Base-by-base conservation (phyloP, 1,139 yeast genomes). In the Hansenula anomala region DNA sequence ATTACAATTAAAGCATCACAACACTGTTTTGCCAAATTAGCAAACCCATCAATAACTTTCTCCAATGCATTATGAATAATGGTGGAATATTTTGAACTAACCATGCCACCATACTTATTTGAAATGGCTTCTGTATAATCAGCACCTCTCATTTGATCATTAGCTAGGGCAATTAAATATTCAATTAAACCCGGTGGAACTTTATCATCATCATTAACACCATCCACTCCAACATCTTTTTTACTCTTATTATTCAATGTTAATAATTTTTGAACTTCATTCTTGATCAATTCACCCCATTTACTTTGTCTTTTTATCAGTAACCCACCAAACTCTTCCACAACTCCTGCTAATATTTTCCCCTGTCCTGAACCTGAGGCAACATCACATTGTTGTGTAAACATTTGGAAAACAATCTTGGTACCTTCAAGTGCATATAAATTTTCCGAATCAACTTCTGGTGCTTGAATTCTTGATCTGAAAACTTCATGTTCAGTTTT, bases 301-400 rank as follows among this genome's bases (percentile, higher is more conserved):
- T 71, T 74, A 18, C 64, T 61, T 44, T 85, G 87, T 44, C 96
- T 68, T 38, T 69, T 64, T 36, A 73, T 66, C 45, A 88, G 68
- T 38, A 86, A 69, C 12, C 64, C 66, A 22, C 85, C 75, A 72
- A 92, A 86, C 45, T 83, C 80, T 41, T 76, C 81, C 25, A 89
- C 77, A 13, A 88, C 95, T n/a, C 94, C 94, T 10, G 82, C 80
- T 34, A 88, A 67, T 25, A 89, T 85, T 47, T 82, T 75, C 11
- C 92, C 88, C 58, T 86, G 90, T 3, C 89, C 88, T 3, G 95
- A 80, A 30, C 84, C 92, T 0, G 92, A 88, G 0, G 96, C 95
- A 11, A 86, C 94, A 49, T 86, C 95, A n/a, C 89, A 83, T 58
- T 89, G 96, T 56, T 88, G 96, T 26, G 84, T 82, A 44, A 89